Conservation (phyloP, 163 green algal species). For the Chloroidium sp. region DNA sequence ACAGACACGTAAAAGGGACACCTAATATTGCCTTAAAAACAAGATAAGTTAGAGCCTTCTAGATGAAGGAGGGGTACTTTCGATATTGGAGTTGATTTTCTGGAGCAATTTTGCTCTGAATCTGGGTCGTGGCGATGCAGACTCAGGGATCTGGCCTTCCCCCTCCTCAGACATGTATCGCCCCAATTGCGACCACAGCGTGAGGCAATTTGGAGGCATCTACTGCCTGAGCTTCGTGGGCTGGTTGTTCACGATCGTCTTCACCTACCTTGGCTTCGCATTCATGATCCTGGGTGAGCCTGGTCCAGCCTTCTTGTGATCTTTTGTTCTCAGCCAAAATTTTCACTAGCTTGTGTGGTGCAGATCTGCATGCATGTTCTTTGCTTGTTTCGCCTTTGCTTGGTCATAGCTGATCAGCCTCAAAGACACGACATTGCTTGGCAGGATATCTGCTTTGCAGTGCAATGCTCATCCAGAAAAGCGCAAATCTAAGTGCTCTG, state of each 20-base stretch:
- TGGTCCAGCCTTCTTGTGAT: background rate
- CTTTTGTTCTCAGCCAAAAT: background rate
- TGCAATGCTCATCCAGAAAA: background rate
- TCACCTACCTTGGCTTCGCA: slow-evolving; percentile 52
- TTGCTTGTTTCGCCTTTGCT: background rate
- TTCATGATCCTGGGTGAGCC: slow-evolving; percentile 36
- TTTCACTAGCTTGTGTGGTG: background rate
- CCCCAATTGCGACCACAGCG: slow-evolving; percentile 26
- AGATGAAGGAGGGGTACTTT: too few species aligned
- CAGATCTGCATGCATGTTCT: background rate
- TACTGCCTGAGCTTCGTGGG: slow-evolving; percentile 32
- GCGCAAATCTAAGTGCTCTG: slow-evolving; percentile 2
- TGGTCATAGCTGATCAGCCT: background rate
- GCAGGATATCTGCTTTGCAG: background rate
- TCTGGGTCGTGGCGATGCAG: slow-evolving; percentile 4
- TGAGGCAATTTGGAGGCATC: slow-evolving; percentile 28
- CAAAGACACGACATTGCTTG: background rate
- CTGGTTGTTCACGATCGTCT: slow-evolving; percentile 45
- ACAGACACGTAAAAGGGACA: too few species aligned
- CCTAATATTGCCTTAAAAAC: too few species aligned
- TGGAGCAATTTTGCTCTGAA: too few species aligned
- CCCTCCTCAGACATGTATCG: slow-evolving; percentile 29
- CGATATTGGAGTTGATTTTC: too few species aligned
- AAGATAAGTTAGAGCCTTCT: too few species aligned
- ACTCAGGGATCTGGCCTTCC: slow-evolving; percentile 36